Evolutionary conservation across 2,329 filamentous ascomycete species (phyloP), one percentile per base, ranked within the genome.

Genomic region (Fusarium concolor): DNA sequence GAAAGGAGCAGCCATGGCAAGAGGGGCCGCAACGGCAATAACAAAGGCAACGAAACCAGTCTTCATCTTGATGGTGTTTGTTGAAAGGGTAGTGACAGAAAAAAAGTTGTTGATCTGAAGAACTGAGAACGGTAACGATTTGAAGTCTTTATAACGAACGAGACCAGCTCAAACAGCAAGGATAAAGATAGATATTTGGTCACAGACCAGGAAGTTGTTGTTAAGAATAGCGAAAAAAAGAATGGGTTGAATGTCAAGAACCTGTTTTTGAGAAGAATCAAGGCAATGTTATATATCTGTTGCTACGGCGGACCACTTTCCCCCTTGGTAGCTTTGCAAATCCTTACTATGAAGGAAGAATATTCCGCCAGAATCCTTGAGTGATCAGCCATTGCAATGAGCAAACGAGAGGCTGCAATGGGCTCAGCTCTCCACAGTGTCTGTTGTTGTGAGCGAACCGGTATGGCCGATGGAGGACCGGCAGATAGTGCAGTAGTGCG

Each of bases 51-150:
- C 20, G 43, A 62, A 59, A 49, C 50, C 62, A 52, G 71, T 62
- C 71, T 75, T 75, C 74, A 75, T 75, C n/a, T 58, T 69, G 56
- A 53, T 45, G 6, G 22, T 51, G 37, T 24, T 26, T 39, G 20
- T 20, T n/a, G 7, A 37, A 37, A 46, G 6, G n/a, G 37, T 56
- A 50, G 43, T 54, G 46, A 42, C 53, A 47, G 49, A 60, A 38
- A 44, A 35, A 44, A 44, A 26, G 53, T 33, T 54, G 41, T 49
- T 68, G 53, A 29, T 46, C 24, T 42, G 41, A 29, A 20, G 22
- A 37, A 33, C n/a, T 65, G 42, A 46, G 20, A 26, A 12, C 29
- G 53, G 47, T 39, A 29, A 20, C 24, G 59, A 28, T 12, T 37
- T 62, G 14, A 37, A 46, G 59, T 55, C 60, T 64, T 59, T 62